Evolutionary conservation across 2,329 filamentous ascomycete genomes (phyloP), one percentile per base, ranked within the genome.

Genomic region (Claviceps sp.): DNA sequence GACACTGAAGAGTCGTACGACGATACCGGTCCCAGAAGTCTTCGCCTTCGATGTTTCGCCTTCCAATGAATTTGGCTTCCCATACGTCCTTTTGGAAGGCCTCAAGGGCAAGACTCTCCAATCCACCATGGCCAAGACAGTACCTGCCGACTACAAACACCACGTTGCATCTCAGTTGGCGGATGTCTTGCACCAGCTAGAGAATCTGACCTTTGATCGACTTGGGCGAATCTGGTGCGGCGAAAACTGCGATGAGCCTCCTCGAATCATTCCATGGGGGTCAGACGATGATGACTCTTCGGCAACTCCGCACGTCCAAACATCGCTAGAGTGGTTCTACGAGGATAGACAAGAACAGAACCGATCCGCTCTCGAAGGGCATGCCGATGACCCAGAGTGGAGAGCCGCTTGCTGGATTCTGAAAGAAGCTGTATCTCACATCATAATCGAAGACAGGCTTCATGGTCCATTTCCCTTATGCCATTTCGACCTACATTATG

Each of bases 201-300:
- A 55, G 26, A 55, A 50, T 47, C 24, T 55, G 26, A 46, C 43
- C 2, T 53, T 55, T 20, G 40, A 43, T 51, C 38, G 36, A 4
- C 48, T 55, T 18, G 54, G 54, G 24, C 24, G 54, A 5, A 48
- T 55, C 13, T 55, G 48, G 54, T 51, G 54, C 45, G 54, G 54
- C 1, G 51, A 54, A 50, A 51, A 44, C 49, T 54, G 49, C 52
- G 52, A 54, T 54, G 52, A 53, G 48, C 49, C 52, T 24, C 52
- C 52, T 20, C 48, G 49, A 9, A 51, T 54, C 49, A 54, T 54
- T 48, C 36, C 52, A 16, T 44, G 38, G 38, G 38, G 45, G 26
- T 16, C 13, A 47, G 36, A 34, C 18, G 37, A 42, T 38, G 36
- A 18, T 18, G 20, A 30, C 18, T 9, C 37, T 37, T 2, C 13